Base-by-base conservation (phyloP, 345 rosid genomes). In the Erucastrum elatum region DNA sequence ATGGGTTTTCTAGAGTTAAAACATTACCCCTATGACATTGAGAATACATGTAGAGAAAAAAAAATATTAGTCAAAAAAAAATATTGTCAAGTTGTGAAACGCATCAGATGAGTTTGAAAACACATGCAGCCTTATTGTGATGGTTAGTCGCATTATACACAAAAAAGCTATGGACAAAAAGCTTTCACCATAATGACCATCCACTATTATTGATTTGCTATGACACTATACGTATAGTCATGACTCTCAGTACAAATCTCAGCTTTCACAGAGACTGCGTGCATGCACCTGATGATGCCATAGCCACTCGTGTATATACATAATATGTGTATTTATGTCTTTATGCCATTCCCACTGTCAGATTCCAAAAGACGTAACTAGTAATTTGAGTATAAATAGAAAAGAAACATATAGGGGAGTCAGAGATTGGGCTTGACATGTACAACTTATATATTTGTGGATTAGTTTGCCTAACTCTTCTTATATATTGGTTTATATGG, bases 141-240 rank as follows among this genome's bases (percentile, higher is more conserved):
- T 41, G 70, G 75, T 74, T 69, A 80, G 67, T 64, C 75, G 79
- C 72, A 80, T 64, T 80, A 75, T 64, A 58, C 62, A 70, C 64
- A 67, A 67, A n/a, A 80, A 80, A 65, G 73, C 72, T 56, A 75
- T 70, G 64, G 83, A 70, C 80, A 75, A 70, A 80, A 70, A 31
- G 64, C 64, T 75, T 80, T 80, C 79, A 63, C 82, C 77, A 66
- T 44, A 51, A 37, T 60, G 46, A 34, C 76, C 72, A 70, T 75
- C 71, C 72, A 80, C 76, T 75, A 80, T 70, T 70, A 75, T 80
- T 80, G 80, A 75, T 80, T 75, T 80, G 76, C 80, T 75, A 70
- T 55, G 79, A 80, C 83, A 80, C 29, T 41, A 53, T 64, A 70
- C 66, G 63, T 66, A 78, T 78, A 59, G 68, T 72, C 82, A 80